Evolutionary conservation across 2,329 filamentous ascomycete species (phyloP).

Genomic region (Aspergillus chevalieri): DNA sequence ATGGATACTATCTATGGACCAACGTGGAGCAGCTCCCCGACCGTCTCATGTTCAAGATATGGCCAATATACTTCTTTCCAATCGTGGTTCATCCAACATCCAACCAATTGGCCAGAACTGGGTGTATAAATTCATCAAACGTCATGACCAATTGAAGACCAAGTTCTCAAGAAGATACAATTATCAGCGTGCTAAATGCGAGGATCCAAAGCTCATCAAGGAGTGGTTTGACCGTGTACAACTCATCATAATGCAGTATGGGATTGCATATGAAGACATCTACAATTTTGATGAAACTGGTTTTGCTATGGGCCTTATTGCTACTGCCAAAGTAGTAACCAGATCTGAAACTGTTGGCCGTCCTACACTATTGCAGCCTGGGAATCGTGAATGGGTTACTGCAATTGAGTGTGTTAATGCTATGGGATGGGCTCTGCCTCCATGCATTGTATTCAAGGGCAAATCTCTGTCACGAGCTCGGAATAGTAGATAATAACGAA

Average conservation of each 20-base stretch:
- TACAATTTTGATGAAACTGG: conserved; percentile 5
- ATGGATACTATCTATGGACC: not conserved
- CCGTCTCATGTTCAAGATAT: not conserved
- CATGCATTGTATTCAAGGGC: no score
- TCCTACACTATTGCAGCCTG: conserved; percentile 6
- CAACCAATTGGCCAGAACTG: conserved; percentile 3
- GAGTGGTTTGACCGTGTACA: conserved; percentile 7
- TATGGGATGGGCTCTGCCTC: not conserved
- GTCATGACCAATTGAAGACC: not conserved
- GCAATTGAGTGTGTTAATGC: no score
- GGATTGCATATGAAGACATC: conserved; percentile 6
- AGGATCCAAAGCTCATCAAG: conserved; percentile 1
- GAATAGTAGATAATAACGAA: no score
- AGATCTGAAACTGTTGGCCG: not conserved
- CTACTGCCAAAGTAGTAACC: conserved; percentile 4
- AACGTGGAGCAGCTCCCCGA: not conserved
- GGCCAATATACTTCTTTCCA: conserved; percentile 3
- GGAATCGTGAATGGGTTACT: conserved; percentile 2
- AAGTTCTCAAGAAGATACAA: conserved; percentile 1
- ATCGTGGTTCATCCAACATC: not conserved
- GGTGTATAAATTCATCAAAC: conserved; percentile 2
- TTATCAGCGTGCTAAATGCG: not conserved
- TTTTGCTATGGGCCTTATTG: not conserved
- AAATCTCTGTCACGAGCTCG: no score
- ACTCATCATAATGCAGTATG: conserved; percentile 4